Evolutionary conservation across 257 asterid genomes (phyloP).

Genomic region (Solanum lignicaule): DNA sequence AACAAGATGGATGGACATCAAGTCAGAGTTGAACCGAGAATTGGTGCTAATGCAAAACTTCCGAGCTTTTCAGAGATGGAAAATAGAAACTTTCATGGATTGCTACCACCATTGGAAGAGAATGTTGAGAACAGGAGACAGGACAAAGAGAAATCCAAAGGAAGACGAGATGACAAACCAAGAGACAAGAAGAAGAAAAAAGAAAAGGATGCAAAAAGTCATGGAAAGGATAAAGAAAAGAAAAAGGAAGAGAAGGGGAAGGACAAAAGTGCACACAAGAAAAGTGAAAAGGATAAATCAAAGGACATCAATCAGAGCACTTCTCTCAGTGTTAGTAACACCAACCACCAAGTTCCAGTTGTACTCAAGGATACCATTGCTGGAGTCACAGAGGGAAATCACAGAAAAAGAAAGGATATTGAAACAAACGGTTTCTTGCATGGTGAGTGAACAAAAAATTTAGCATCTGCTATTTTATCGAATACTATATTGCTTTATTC

Average conservation of each 20-base stretch:
- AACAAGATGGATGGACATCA: constrained; percentile 25
- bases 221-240: constrained; percentile 25
- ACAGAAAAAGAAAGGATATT: constrained; percentile 46
- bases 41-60: constrained; percentile 16
- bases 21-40: constrained; percentile 12
- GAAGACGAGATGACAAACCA: constrained; percentile 18
- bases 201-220: constrained; percentile 28
- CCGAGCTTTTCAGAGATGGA: constrained; percentile 11
- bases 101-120: constrained; percentile 25
- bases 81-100: constrained; percentile 24
- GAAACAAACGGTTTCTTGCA: constrained; percentile 49
- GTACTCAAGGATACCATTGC: constrained; percentile 15
- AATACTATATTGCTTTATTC: background rate
- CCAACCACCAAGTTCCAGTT: constrained; percentile 1
- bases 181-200: constrained; percentile 26
- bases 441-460: constrained; percentile 39
- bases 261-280: constrained; percentile 25
- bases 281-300: constrained; percentile 18
- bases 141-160: constrained; percentile 33
- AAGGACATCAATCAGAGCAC: constrained; percentile 15
- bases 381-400: constrained; percentile 25
- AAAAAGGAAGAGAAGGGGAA: constrained; percentile 17
- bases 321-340: constrained; percentile 14
- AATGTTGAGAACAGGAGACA: constrained; percentile 24
- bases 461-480: background rate